Evolutionary conservation across 192 early-diverging fungal species (phyloP), one percentile per base, ranked within the genome.

Genomic region (Coemansia furcata): DNA sequence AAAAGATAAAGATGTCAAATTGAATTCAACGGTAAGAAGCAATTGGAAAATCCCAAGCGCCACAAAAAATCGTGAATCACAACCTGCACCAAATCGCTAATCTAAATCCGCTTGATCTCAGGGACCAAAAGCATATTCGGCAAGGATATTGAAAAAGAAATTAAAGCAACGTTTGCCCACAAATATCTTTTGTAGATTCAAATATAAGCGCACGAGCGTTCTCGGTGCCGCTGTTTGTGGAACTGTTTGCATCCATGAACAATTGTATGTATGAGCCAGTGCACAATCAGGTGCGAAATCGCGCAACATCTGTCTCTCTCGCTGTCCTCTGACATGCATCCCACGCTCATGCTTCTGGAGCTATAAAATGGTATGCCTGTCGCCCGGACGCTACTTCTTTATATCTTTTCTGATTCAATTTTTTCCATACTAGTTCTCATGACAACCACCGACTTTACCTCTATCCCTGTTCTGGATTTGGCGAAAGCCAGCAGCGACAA

Each of bases 381-480:
- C 11, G 37, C 29, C 32, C 61, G 2, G 10, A 15, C 42, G 14
- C n/a, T 29, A 43, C 6, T 29, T 32, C 36, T 37, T 8, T 60
- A n/a, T 12, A 8, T 29, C 21, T 26, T 60, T 15, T 38, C 12
- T 14, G n/a, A 60, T n/a, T 12, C 17, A 26, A 8, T 37, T 30
- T 5, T 30, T 6, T n/a, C n/a, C n/a, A 15, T 35, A 12, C 21
- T 47, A 60, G 21, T 17, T 40, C 4, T 23, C 37, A 60, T 60
- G 29, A 38, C 37, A 35, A 29, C 32, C 7, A 40, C 42, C 26
- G 72, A 65, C 32, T 74, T 74, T 65, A 63, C 49, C 23, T 58
- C 54, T 9, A 74, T 74, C 30, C 72, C 72, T 4, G 42, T 74
- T 4, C 72, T 74, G 2, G 72, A 74, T 38, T 66, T 74, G 37